These are phyloP conservation scores for Trichoderma polysporum DNA, from an alignment of 2,329 filamentous ascomycete genomes.

Conservation along the genomic window DNA sequence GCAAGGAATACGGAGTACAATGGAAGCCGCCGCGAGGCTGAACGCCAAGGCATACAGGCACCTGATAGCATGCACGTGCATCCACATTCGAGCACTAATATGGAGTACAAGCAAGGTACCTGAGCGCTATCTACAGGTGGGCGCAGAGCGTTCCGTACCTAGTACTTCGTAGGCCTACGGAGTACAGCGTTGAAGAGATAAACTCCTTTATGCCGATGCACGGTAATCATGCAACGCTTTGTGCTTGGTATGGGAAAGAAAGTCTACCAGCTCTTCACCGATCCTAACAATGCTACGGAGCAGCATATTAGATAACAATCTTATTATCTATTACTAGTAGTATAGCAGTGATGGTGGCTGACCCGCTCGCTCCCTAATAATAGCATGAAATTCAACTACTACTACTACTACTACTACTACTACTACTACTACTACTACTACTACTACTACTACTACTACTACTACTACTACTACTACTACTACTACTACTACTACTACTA, in stretches of 20 bases:
- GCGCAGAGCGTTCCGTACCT: neutral
- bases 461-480: too few species aligned
- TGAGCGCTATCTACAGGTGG: neutral
- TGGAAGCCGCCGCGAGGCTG: constrained; percentile 1
- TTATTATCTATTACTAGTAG: neutral
- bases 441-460: too few species aligned
- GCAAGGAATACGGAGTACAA: neutral
- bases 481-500: too few species aligned
- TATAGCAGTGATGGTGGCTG: neutral
- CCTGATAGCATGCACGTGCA: neutral
- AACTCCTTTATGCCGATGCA: neutral
- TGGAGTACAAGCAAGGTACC: neutral
- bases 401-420: too few species aligned
- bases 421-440: too few species aligned
- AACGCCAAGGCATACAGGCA: constrained; percentile 12
- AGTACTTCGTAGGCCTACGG: neutral
- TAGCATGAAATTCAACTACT: neutral
- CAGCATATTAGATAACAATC: too few species aligned
- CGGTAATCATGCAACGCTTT: too few species aligned
- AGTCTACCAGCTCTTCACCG: neutral
- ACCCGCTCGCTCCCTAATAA: constrained; percentile 2
- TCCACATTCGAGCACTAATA: neutral
- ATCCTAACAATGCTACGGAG: neutral
- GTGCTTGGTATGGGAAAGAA: neutral
- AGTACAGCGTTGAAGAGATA: neutral